Evolutionary conservation across 352 stramenopile species (phyloP).

Genomic region (Phytophthora quininea): DNA sequence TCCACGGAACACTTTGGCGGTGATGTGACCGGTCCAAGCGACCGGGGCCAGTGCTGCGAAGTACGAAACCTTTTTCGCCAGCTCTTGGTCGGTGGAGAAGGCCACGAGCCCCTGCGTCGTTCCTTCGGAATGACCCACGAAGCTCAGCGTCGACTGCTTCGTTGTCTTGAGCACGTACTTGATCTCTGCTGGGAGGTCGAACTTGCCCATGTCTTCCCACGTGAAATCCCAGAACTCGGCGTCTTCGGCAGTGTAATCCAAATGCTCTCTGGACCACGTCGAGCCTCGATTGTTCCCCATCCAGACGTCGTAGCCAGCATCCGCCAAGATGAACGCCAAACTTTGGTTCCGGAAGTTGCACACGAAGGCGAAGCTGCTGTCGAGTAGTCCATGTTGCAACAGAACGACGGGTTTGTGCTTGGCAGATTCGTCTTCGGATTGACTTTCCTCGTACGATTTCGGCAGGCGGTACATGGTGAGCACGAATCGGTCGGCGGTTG

Average conservation of each 20-base stretch:
- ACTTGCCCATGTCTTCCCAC: constrained; percentile 60
- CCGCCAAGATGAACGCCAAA: constrained; percentile 51
- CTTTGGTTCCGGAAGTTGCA: constrained; percentile 59
- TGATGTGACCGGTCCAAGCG: constrained; percentile 40
- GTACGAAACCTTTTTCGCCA: constrained; percentile 55
- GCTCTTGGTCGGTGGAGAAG: constrained; percentile 49
- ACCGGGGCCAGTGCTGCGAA: constrained; percentile 55
- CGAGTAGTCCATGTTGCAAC: constrained; percentile 57
- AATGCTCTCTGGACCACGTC: constrained; percentile 55
- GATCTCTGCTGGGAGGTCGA: constrained; percentile 56
- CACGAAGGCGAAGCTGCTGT: constrained; percentile 58
- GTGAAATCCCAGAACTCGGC: constrained; percentile 56
- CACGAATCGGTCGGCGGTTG: constrained; percentile 55
- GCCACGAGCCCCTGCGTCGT: constrained; percentile 56
- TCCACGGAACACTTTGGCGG: constrained; percentile 39
- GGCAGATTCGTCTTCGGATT: constrained; percentile 10
- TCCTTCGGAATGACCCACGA: constrained; percentile 54
- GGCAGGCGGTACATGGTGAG: constrained; percentile 62
- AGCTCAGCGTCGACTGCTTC: constrained; percentile 39
- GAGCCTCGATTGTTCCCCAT: constrained; percentile 63
- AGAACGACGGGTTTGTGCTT: constrained; percentile 48
- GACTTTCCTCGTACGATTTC: constrained; percentile 48
- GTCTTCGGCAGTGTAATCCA: constrained; percentile 43
- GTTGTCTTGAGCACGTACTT: constrained; percentile 45
- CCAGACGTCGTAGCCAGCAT: constrained; percentile 65